Base-by-base conservation (phyloP, 306 rosid species). In the Cercis canadensis region DNA sequence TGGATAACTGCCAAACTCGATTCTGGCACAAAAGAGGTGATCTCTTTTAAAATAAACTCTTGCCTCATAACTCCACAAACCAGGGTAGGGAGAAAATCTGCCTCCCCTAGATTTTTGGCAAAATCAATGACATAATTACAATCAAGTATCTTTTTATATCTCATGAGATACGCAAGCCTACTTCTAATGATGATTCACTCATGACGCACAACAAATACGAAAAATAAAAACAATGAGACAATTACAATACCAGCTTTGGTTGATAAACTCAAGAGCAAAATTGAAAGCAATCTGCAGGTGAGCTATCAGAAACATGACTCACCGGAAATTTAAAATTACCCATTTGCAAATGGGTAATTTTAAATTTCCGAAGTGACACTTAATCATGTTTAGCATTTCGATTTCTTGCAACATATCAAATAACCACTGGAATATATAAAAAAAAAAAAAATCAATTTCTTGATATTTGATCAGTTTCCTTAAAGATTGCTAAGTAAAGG, bases 291-390 rank as follows among this genome's bases (percentile, higher is more conserved):
- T 16, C 29, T 18, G 10, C 57, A 24, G 71, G 45, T 37, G 33
- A 36, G 41, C 29, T 32, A 31, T 57, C 62, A 31, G 57, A 46
- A 66, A 66, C 57, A 75, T 56, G 11, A 17, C 11, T 32, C 19
- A 7, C 40, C 11, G 4, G 37, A 58, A 34, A 14, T 54, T n/a
- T n/a, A n/a, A n/a, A n/a, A n/a, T n/a, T n/a, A n/a, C n/a, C n/a
- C n/a, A n/a, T n/a, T n/a, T 14, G 49, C 24, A 39, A 69, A 77
- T 13, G 51, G 29, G 54, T 11, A 12, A 60, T 36, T 31, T 14
- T 19, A 80, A 79, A 52, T 62, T 29, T 13, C 59, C 8, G 45
- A 10, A 49, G 51, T 50, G 59, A 59, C 21, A 80, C 39, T 73
- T 18, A 29, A 33, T 72, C 67, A 50, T 29, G 55, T 43, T 53